Evolutionary conservation across 768 basidiomycete genomes (phyloP), one percentile per base, ranked within the genome.

Genomic region (Leccinum obscurum): DNA sequence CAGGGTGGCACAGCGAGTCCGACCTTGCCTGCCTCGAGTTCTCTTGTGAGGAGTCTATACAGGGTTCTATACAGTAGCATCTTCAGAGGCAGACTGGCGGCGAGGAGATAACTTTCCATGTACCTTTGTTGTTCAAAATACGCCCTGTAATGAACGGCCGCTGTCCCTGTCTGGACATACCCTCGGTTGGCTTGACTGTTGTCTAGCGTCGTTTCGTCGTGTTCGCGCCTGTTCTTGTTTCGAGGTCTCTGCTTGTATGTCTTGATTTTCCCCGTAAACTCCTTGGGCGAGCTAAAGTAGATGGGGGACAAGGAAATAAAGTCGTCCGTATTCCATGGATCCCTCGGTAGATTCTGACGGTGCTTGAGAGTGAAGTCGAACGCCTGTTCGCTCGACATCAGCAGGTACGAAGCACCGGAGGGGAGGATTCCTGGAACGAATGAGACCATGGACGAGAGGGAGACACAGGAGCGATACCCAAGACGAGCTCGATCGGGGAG

Each of bases 221-320:
- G 9, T 6, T 64, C 70, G 1, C 62, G 57, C 14, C 67, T 48
- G 30, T 73, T 70, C 20, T 73, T 71, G 60, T 80, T 77, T 14
- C 70, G 70, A 0, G 69, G 61, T 51, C 77, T 79, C 6, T 76
- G 76, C 52, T 75, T 79, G 56, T 82, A 72, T 3, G 64, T 66
- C 10, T 68, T 62, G 3, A 83, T 62, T 62, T 80, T 83, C 44
- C 72, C 74, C 1, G 63, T 52, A 10, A 84, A 67, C 17, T 77
- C 76, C 0, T 69, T 54, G 4, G 17, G 20, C 7, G 62, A 65
- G 52, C 54, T 15, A 55, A 84, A 84, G 48, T 72, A 67, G 35
- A 84, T 80, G 1, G 83, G 83, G 0, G 83, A 84, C 8, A 84
- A 62, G 0, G 82, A 83, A 28, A 76, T 72, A 57, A 81, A 82